Base-by-base conservation (phyloP, 192 early-diverging fungal genomes). In the Umbelopsis isabellina region DNA sequence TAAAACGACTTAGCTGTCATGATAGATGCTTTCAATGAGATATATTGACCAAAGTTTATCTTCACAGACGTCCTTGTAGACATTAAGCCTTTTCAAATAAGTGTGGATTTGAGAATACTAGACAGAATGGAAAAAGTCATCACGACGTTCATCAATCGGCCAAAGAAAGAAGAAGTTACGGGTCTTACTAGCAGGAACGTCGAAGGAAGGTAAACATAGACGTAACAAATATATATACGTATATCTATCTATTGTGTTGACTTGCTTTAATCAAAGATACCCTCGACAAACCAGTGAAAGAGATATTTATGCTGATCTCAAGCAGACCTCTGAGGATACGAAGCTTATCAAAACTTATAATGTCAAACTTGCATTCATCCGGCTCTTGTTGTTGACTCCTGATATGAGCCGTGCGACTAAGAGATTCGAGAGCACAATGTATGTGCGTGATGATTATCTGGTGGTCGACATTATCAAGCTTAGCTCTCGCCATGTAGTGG, bases 121-220 rank as follows among this genome's bases (percentile, higher is more conserved):
- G 72, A 82, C 55, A 46, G 86, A 51, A 61, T 87, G 50, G 82
- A 84, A 64, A 76, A 74, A 44, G 80, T 73, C 65, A 55, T 84
- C 33, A 18, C 76, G 53, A 72, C 72, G 35, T 45, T 87, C 11
- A 68, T 76, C 47, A 50, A 20, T 33, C 68, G 41, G 23, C 46
- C 55, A 65, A 51, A 67, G 30, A 35, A 76, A 49, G 33, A 58
- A 61, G 20, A 51, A 51, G 33, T 16, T 41, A 41, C 25, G 50
- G 27, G n/a, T 18, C 41, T 22, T 37, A 5, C 30, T 7, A 13
- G 21, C 27, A 3, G 18, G 3, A 35, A 16, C 11, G 10, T 30
- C 18, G 30, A 33, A 33, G 12, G 7, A 25, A 12, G 30, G 13
- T 61, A 9, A 41, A 10, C 37, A 9, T 9, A 41, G 10, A 41